phyloP scores from a whole-genome alignment of 73 alveolate genomes.

The Durusdinium trenchii region DNA sequence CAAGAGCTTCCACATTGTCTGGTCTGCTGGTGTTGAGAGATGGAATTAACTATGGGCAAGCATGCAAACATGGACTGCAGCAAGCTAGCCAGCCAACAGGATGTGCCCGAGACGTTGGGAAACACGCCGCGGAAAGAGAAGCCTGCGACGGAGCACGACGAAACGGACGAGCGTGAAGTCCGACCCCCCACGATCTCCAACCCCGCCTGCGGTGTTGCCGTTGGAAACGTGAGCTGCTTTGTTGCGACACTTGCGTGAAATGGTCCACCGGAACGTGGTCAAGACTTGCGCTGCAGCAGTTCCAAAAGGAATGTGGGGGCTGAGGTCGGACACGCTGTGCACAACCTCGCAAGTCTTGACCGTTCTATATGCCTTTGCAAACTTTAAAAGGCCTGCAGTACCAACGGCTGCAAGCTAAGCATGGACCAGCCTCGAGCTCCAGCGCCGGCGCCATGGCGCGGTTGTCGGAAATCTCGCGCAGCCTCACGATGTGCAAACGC shows the following conservation, averaged over 20 bases:
- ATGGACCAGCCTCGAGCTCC: neutral
- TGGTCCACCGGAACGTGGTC: neutral
- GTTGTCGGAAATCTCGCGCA: neutral
- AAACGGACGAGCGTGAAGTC: neutral
- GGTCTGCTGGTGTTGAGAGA: neutral
- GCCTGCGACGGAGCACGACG: neutral
- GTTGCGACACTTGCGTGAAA: neutral
- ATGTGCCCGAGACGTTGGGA: no score
- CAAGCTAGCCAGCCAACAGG: neutral
- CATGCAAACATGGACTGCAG: neutral
- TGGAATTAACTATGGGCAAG: neutral
- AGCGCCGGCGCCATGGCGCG: neutral
- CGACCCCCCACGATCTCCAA: no score
- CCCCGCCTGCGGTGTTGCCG: neutral
- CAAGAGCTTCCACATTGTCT: neutral
- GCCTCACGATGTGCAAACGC: neutral
- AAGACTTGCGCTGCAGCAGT: neutral
- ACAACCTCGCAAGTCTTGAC: neutral
- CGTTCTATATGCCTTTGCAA: neutral
- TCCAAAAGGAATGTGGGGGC: neutral
- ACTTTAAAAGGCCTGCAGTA: neutral
- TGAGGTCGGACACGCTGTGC: neutral
- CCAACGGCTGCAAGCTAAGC: neutral
- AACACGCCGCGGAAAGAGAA: neutral
- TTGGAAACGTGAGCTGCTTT: neutral